Evolutionary conservation across 202 grass and related monocot species (phyloP).

Genomic region (Panicum virgatum): DNA sequence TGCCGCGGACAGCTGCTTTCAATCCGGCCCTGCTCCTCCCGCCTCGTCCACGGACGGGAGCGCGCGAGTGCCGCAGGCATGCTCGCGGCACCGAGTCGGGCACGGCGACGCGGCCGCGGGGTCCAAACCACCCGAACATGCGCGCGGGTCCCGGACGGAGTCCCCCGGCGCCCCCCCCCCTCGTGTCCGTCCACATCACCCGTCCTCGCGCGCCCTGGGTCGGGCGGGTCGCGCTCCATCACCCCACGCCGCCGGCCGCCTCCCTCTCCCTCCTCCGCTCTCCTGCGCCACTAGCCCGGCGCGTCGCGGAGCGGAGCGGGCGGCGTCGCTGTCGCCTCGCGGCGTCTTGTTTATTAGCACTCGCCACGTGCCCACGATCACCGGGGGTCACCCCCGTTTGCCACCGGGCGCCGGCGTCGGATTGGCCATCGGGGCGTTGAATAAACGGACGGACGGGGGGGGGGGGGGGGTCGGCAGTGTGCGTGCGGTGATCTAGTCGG

Average conservation of each 20-base stretch:
- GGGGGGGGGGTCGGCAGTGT: too few relatives aligned
- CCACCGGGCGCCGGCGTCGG: not conserved
- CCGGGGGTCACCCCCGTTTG: not conserved
- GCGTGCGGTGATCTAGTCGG: not conserved
- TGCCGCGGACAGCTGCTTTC: constrained; percentile 32
- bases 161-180: too few relatives aligned
- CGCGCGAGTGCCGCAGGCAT: too few relatives aligned
- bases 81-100: not conserved
- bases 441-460: not conserved
- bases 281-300: not conserved
- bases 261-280: not conserved
- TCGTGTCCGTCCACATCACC: not conserved
- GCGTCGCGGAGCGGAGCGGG: not conserved
- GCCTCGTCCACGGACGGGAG: too few relatives aligned
- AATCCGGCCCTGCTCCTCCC: not conserved
- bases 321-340: constrained; percentile 24
- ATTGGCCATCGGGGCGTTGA: not conserved
- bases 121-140: constrained; percentile 11
- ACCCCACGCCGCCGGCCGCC: not conserved
- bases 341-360: constrained; percentile 7
- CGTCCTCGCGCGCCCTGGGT: not conserved
- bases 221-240: not conserved
- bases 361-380: not conserved
- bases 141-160: not conserved
- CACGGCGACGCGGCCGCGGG: not conserved